These are phyloP conservation scores for Colletotrichum sp. DNA, from an alignment of 2,329 filamentous ascomycete species.

Conservation along the genomic window DNA sequence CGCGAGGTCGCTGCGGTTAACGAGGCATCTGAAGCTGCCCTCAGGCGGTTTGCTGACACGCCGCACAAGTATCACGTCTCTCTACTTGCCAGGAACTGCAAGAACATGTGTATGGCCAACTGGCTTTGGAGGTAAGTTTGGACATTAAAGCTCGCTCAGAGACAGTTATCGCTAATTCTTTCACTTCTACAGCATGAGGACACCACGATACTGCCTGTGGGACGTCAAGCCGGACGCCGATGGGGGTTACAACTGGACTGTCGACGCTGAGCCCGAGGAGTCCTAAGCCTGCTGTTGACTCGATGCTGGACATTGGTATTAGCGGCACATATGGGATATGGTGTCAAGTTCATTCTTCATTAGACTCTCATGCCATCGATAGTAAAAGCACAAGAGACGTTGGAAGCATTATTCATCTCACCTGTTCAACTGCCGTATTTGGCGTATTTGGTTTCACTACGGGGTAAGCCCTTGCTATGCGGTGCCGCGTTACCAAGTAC, in stretches of 20 bases:
- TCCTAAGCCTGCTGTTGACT: neutral
- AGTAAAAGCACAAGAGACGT: neutral
- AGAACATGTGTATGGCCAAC: constrained; percentile 12
- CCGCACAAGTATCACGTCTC: neutral
- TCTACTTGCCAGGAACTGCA: constrained; percentile 3
- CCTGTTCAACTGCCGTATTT: neutral
- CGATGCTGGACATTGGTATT: neutral
- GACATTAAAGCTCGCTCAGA: fast-evolving
- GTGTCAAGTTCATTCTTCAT: neutral
- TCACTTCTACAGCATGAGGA: neutral
- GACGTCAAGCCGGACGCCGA: neutral
- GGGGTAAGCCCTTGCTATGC: neutral
- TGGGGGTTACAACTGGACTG: neutral
- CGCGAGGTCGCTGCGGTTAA: neutral
- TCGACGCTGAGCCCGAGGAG: neutral
- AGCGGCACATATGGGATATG: neutral
- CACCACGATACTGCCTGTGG: constrained; percentile 2
- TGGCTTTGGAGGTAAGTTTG: constrained; percentile 11
- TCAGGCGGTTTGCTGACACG: neutral
- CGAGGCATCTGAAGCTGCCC: neutral
- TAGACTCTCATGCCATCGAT: neutral
- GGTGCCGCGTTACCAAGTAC: neutral
- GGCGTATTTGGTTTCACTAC: neutral
- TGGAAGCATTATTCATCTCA: neutral
- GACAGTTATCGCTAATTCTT: fast-evolving